A percentile compares a stretch with the other conserved stretches of the same genome.
Conservation (phyloP, 1,284 basidiomycete species). For the Sporisorium scitamineum region DNA sequence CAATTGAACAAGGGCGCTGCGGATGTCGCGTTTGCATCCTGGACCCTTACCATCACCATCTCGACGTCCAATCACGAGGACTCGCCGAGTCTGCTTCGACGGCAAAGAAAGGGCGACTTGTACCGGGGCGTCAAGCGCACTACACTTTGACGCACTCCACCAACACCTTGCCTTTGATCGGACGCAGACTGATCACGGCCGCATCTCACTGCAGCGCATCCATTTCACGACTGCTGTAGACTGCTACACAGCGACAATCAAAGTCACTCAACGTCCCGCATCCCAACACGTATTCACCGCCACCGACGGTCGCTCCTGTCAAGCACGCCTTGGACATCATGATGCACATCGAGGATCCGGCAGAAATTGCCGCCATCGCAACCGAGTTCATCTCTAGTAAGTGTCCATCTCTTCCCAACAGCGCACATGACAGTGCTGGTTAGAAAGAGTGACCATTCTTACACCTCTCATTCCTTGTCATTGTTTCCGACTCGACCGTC, state of each 20-base stretch:
- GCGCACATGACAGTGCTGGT: not conserved
- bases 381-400: slow-evolving; percentile 60
- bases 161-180: not conserved
- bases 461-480: not conserved
- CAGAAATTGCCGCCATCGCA: slow-evolving; percentile 66
- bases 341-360: slow-evolving; percentile 63
- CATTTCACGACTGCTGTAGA: not conserved
- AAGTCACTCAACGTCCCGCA: not conserved
- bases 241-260: not conserved
- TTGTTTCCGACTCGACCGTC: not conserved
- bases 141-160: too few relatives aligned
- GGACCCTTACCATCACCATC: slow-evolving; percentile 41
- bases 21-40: slow-evolving; percentile 26
- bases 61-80: not conserved
- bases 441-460: not conserved
- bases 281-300: too few relatives aligned
- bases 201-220: not conserved
- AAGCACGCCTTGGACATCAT: slow-evolving; percentile 7
- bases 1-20: slow-evolving; percentile 4
- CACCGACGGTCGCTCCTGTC: not conserved
- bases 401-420: not conserved
- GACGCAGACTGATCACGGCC: not conserved
- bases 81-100: not conserved
- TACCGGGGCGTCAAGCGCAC: not conserved
- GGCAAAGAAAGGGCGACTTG: not conserved